Evolutionary conservation across 371 early-diverging fungal genomes (phyloP).

Genomic region (Parasitella parasitica): DNA sequence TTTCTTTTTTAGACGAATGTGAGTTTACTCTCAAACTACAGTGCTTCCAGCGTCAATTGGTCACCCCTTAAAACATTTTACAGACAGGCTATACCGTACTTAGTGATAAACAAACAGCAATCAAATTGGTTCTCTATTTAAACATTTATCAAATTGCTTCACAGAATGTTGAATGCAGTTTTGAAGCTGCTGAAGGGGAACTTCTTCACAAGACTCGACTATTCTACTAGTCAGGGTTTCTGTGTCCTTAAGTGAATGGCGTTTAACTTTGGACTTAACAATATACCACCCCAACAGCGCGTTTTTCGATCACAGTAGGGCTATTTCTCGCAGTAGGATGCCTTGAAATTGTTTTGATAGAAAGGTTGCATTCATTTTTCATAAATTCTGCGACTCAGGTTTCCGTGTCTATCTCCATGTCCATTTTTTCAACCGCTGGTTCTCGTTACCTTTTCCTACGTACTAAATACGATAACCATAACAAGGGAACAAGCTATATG

Average conservation of each 20-base stretch:
- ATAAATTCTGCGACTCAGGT: constrained; percentile 14
- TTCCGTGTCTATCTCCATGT: neutral
- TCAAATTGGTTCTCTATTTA: constrained; percentile 7
- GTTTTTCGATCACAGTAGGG: constrained; percentile 2
- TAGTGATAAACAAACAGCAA: constrained; percentile 5
- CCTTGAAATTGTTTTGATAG: constrained; percentile 6
- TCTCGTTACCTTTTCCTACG: constrained; percentile 13
- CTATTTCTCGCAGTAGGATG: constrained; percentile 9
- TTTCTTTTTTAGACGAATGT: too few relatives aligned
- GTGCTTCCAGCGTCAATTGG: too few relatives aligned
- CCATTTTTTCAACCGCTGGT: constrained; percentile 9
- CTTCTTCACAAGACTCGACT: constrained; percentile 10
- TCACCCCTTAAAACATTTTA: too few relatives aligned
- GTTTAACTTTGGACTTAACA: constrained; percentile 10
- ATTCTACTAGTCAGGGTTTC: constrained; percentile 8
- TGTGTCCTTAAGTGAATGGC: constrained; percentile 13
- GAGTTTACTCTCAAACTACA: too few relatives aligned
- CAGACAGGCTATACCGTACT: too few relatives aligned
- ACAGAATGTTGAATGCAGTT: constrained; percentile 11
- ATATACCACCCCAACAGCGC: constrained; percentile 4
- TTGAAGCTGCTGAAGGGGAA: constrained; percentile 15
- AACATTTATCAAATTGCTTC: constrained; percentile 5
- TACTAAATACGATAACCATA: constrained; percentile 20
- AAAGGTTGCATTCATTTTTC: constrained; percentile 16
- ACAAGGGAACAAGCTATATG: constrained; percentile 23